Evolutionary conservation across 345 rosid species (phyloP).

Genomic region (Moricandia arvensis): DNA sequence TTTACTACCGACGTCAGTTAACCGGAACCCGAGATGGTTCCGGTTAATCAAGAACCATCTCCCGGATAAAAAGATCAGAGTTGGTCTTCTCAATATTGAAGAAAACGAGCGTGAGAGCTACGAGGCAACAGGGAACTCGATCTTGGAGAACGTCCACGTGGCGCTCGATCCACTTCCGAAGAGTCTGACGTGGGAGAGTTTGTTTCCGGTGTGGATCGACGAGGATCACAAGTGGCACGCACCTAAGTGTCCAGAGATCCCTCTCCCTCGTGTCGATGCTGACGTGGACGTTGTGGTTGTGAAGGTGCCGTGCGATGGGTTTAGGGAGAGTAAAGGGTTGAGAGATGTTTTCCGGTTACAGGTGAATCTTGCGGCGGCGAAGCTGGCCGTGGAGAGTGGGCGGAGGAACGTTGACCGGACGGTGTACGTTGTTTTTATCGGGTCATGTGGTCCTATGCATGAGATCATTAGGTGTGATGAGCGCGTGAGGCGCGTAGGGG

Average conservation of each 20-base stretch:
- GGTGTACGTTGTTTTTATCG: constrained; percentile 53
- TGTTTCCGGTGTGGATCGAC: constrained; percentile 84
- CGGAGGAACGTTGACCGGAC: constrained; percentile 37
- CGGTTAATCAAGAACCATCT: constrained; percentile 37
- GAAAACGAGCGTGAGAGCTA: constrained; percentile 14
- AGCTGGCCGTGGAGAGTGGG: constrained; percentile 53
- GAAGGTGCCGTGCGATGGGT: constrained; percentile 54
- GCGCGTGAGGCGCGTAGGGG: constrained; percentile 51
- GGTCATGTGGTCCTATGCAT: constrained; percentile 75
- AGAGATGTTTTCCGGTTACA: constrained; percentile 78
- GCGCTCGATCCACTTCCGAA: constrained; percentile 41
- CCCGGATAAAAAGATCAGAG: constrained; percentile 41
- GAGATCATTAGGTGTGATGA: constrained; percentile 84
- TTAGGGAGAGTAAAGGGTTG: constrained; percentile 35
- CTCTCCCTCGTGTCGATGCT: constrained; percentile 51
- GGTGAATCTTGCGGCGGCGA: constrained; percentile 77
- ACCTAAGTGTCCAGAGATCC: constrained; percentile 65
- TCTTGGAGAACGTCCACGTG: constrained; percentile 40
- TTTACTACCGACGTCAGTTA: background rate
- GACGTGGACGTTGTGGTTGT: constrained; percentile 68
- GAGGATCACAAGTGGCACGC: constrained; percentile 42
- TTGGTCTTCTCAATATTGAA: constrained; percentile 56
- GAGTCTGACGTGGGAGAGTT: constrained; percentile 49
- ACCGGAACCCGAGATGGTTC: constrained; percentile 43
- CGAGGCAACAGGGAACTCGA: constrained; percentile 16